A percentile compares a stretch with the other conserved stretches of the same genome.
Conservation (phyloP, 2,329 filamentous ascomycete species). For the Epichloe baconii region DNA sequence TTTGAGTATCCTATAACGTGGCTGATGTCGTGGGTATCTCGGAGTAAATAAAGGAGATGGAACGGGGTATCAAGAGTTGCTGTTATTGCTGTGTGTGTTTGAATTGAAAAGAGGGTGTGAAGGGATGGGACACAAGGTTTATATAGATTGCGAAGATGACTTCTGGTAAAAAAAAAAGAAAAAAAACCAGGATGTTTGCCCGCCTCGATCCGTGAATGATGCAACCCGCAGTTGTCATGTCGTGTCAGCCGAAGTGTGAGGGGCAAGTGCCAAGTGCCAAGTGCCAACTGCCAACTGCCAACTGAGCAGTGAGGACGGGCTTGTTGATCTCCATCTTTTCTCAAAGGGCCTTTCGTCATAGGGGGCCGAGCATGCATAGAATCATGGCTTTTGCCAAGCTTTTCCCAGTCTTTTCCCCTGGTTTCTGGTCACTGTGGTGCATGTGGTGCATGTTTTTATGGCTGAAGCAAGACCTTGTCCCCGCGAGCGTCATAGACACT, state of each 20-base stretch:
- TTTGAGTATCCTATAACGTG: background rate
- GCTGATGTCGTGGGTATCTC: background rate
- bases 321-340: background rate
- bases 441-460: background rate
- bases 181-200: background rate
- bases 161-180: background rate
- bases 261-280: background rate
- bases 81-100: background rate
- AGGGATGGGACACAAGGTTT: background rate
- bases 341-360: slow-evolving; percentile 4
- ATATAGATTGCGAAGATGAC: slow-evolving; percentile 3
- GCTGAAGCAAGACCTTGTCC: background rate
- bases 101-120: background rate
- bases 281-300: no score
- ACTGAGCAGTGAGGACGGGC: background rate
- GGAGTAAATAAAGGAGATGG: background rate
- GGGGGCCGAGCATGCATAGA: background rate
- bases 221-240: background rate
- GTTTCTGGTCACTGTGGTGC: background rate
- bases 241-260: background rate
- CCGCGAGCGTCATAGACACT: background rate
- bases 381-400: background rate
- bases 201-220: background rate
- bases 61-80: background rate
- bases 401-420: background rate